Conservation (phyloP, 495 filamentous ascomycete species). For the Aspergillus carlsbadensis region DNA sequence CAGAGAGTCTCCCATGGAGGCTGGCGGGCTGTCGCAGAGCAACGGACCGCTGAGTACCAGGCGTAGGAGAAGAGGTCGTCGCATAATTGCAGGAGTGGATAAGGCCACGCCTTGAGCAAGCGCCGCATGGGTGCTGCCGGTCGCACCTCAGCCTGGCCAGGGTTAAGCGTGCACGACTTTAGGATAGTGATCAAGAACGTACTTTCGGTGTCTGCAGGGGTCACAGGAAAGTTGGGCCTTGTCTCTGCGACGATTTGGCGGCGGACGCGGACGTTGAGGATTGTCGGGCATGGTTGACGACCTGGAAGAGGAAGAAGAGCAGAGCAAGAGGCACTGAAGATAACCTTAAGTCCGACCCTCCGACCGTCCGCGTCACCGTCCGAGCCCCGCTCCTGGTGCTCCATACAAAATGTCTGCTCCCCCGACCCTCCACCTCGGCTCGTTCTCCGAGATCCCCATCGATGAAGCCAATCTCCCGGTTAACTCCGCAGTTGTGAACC, state of each 20-base stretch:
- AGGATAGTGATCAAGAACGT: not conserved
- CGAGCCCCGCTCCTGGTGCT: too few species aligned
- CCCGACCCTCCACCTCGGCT: not conserved
- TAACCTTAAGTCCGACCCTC: not conserved
- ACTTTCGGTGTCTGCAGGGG: not conserved
- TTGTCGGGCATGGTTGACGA: not conserved
- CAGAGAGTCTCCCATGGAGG: not conserved
- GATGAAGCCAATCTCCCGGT: too few species aligned
- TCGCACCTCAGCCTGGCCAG: not conserved
- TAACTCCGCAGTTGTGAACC: too few species aligned
- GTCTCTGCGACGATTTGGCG: not conserved
- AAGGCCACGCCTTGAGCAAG: not conserved
- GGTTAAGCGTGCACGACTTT: not conserved
- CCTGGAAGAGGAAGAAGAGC: not conserved
- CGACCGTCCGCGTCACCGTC: not conserved
- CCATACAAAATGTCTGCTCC: not conserved
- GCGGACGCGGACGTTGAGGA: not conserved
- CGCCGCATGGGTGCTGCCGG: not conserved
- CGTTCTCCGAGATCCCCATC: too few species aligned
- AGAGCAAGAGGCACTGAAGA: not conserved
- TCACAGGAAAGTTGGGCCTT: not conserved
- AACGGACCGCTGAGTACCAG: not conserved
- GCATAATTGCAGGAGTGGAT: not conserved
- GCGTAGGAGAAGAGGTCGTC: not conserved
- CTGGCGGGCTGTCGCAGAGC: not conserved